Evolutionary conservation across 345 rosid species (phyloP).

Genomic region (Eutrema heterophyllum): DNA sequence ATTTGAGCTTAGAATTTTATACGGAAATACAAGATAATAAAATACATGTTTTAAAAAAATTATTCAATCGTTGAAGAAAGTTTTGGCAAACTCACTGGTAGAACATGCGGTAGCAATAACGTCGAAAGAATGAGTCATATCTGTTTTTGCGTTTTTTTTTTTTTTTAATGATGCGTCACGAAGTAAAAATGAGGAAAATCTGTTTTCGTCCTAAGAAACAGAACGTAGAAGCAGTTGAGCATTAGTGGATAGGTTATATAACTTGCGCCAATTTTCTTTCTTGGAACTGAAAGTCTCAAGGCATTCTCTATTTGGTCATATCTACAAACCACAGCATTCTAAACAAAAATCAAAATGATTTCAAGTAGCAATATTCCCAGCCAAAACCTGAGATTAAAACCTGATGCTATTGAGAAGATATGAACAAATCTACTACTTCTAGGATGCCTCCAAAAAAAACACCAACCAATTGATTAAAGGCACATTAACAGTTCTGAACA

Average conservation of each 20-base stretch:
- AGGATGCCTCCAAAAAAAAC: neutral
- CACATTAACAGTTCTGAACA: constrained; percentile 16
- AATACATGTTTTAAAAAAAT: no score
- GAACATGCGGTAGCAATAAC: no score
- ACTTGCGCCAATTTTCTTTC: neutral
- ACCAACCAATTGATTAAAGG: neutral
- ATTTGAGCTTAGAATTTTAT: no score
- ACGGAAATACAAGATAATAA: no score
- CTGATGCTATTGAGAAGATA: neutral
- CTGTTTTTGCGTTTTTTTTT: no score
- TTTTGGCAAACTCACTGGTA: no score
- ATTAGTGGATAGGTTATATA: neutral
- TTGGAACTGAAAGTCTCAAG: neutral
- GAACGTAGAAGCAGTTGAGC: neutral
- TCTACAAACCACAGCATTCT: neutral
- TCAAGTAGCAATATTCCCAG: neutral
- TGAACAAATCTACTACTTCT: neutral
- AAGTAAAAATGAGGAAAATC: neutral
- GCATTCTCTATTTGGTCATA: neutral
- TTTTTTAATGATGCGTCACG: neutral
- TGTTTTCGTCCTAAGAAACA: neutral
- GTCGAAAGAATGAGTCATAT: no score
- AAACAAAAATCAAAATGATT: neutral
- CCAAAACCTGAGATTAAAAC: neutral
- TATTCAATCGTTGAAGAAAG: no score